Percentiles rank a stretch among this genome's conserved stretches.
Evolutionary conservation across 2,329 filamentous ascomycete genomes (phyloP).

Genomic region (Fusarium armeniacum): DNA sequence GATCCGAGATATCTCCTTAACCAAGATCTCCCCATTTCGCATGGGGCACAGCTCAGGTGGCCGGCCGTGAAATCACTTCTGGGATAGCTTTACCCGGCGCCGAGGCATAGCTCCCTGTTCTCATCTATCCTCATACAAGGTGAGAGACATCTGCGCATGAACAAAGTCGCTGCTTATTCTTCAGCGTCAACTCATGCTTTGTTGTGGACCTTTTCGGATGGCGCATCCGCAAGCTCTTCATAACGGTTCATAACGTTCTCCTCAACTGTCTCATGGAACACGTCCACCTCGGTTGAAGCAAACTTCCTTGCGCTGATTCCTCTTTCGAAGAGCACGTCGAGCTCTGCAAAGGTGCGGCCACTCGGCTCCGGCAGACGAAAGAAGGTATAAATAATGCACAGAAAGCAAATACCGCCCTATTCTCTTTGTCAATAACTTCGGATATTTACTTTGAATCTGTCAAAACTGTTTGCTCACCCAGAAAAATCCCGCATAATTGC

Average conservation of each 20-base stretch:
- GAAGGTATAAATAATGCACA: conserved; percentile 81
- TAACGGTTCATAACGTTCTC: conserved; percentile 64
- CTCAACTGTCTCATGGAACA: conserved; percentile 67
- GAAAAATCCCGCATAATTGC: conserved; percentile 89
- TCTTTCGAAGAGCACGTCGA: conserved; percentile 87
- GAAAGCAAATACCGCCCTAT: conserved; percentile 79
- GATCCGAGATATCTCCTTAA: conserved; percentile 49
- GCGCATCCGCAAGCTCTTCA: conserved; percentile 54
- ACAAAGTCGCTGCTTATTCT: conserved; percentile 7
- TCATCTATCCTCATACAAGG: background rate
- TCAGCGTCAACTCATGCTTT: conserved; percentile 31
- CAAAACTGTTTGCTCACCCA: conserved; percentile 67
- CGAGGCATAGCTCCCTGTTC: background rate
- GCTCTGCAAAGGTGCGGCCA: conserved; percentile 86
- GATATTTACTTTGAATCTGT: background rate
- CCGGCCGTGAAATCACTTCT: conserved; percentile 2
- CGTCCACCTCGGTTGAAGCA: conserved; percentile 68
- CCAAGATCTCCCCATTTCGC: conserved; percentile 39
- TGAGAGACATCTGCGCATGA: background rate
- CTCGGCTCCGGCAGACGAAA: conserved; percentile 76
- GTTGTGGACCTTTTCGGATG: conserved; percentile 34
- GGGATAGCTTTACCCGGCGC: conserved; percentile 9
- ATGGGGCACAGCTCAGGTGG: conserved; percentile 25
- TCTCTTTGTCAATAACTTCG: conserved; percentile 30
- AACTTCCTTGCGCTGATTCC: conserved; percentile 81